Evolutionary conservation across 23 red algal species (phyloP), one percentile per base, ranked within the genome.

Genomic region (Gracilaria vermiculophylla): DNA sequence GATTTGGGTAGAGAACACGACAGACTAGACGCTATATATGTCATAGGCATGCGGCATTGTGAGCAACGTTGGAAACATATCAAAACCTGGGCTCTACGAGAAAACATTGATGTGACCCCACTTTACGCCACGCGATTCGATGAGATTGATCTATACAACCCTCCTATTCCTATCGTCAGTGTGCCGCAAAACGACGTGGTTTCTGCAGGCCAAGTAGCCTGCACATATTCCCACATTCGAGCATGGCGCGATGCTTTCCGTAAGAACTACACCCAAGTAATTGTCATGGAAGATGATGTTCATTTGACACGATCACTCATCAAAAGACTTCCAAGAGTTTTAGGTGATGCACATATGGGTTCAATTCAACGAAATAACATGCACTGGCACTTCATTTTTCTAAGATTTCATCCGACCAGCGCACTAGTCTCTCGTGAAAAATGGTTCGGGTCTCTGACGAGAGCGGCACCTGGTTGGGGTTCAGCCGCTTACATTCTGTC

Each of bases 271-370:
- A 75, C 82, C 56, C 35, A 57, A 13, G 49, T 95, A 36, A 12
- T 95, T 40, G 73, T 95, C 44, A 40, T 95, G 8, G 92, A 95
- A 79, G 92, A 95, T 81, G 92, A 95, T 83, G 92, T 95, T 32
- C 80, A 67, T 21, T 78, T 89, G 53, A 72, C 57, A 35, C 7
- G 45, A 28, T 52, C 41, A 55, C 21, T 66, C 19, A 17, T 95
- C 5, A 9, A 58, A 55, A 52, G 64, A 23, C 36, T 95, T 8
- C 53, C 82, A 43, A 7, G 28, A 44, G 55, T 88, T 23, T 31
- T 95, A 31, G 49, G 15, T 21, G 53, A 81, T 11, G 75, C 72
- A 75, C 37, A 83, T 44, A 19, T 67, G 2, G 83, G 92, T 21
- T 82, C 92, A 5, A 47, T 23, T 16, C 20, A 52, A 12, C 39